phyloP scores from a whole-genome alignment of 2,329 filamentous ascomycete species.

The Fusarium dimerum region DNA sequence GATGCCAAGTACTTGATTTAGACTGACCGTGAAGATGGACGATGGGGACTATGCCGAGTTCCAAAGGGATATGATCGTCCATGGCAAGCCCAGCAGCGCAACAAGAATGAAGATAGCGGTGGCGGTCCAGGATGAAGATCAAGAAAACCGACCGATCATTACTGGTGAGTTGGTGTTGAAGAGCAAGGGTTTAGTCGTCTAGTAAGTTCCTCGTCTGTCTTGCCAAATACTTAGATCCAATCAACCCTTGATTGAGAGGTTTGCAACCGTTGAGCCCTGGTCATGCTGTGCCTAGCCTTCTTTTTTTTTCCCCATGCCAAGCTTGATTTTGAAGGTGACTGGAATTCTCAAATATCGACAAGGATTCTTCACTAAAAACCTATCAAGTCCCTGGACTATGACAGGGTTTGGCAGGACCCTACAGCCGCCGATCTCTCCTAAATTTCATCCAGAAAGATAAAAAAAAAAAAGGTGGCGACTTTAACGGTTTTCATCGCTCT shows the following conservation, averaged over 20 bases:
- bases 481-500: not conserved
- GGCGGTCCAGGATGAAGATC: constrained; percentile 10
- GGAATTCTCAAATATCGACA: constrained; percentile 8
- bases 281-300: not conserved
- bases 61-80: constrained; percentile 24
- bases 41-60: constrained; percentile 5
- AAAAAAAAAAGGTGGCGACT: constrained; percentile 17
- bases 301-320: too few relatives aligned
- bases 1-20: constrained; percentile 8
- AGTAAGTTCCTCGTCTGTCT: too few relatives aligned
- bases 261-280: constrained; percentile 14
- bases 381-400: not conserved
- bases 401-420: constrained; percentile 19
- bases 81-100: constrained; percentile 13
- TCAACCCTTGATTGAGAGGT: constrained; percentile 14
- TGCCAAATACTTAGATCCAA: constrained; percentile 11
- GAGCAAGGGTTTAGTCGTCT: too few relatives aligned
- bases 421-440: constrained; percentile 22
- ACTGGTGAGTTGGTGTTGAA: not conserved
- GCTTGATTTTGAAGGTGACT: too few relatives aligned
- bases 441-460: not conserved
- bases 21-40: constrained; percentile 4
- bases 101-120: constrained; percentile 12
- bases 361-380: constrained; percentile 14
- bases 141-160: too few relatives aligned